Conservation (phyloP, 495 filamentous ascomycete genomes). For the Margaritispora aquatica region DNA sequence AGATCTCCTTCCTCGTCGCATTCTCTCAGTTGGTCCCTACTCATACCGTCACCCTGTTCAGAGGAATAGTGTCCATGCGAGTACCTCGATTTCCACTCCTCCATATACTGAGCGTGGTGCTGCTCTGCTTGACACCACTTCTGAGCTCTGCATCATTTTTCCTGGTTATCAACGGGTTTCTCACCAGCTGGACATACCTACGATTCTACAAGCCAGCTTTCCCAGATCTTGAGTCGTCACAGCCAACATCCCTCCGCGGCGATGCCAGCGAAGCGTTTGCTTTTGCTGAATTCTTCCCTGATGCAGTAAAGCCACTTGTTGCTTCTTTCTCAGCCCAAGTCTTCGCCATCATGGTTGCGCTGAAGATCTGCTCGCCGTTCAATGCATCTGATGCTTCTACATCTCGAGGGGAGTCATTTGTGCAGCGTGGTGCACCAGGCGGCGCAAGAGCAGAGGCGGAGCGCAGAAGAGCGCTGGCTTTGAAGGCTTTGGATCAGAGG, state of each 20-base stretch:
- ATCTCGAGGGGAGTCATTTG: conserved; percentile 50
- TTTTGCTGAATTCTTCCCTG: conserved; percentile 93
- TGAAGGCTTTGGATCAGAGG: conserved; percentile 88
- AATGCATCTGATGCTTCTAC: conserved; percentile 77
- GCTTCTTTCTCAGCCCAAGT: conserved; percentile 65
- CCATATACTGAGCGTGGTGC: conserved; percentile 70
- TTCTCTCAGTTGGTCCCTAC: conserved; percentile 98
- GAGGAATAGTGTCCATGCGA: conserved; percentile 79
- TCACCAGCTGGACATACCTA: conserved; percentile 91
- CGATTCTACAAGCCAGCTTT: conserved; percentile 81
- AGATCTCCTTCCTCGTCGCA: conserved; percentile 91
- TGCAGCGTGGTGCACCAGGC: conserved; percentile 58
- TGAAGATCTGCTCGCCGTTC: conserved; percentile 80
- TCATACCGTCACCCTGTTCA: conserved; percentile 93
- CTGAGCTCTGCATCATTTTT: conserved; percentile 81
- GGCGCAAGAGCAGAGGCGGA: conserved; percentile 86
- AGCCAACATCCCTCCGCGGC: conserved; percentile 60
- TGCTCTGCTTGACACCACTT: conserved; percentile 70
- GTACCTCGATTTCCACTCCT: conserved; percentile 87
- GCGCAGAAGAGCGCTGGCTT: conserved; percentile 76
- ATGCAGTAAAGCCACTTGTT: conserved; percentile 71
- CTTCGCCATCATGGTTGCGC: conserved; percentile 64
- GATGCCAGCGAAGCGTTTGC: conserved; percentile 95
- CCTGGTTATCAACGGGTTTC: conserved; percentile 73
- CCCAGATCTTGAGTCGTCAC: conserved; percentile 55